Conservation (phyloP, 2,329 filamentous ascomycete species). For the Boeremia lycopersici region DNA sequence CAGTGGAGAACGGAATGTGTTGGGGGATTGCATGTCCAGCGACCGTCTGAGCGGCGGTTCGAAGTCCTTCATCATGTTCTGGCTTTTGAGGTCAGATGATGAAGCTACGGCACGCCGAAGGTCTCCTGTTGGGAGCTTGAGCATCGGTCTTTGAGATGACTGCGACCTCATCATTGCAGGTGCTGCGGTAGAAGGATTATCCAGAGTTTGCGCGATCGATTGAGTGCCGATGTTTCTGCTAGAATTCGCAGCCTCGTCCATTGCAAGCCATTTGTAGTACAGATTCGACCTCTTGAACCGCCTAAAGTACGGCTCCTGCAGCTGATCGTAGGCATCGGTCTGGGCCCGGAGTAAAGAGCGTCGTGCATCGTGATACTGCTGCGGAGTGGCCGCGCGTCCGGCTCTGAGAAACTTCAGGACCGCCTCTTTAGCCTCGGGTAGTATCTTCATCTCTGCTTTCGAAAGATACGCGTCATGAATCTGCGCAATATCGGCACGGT, state of each 20-base stretch:
- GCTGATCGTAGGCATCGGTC: constrained; percentile 79
- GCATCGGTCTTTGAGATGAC: constrained; percentile 49
- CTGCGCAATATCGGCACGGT: constrained; percentile 85
- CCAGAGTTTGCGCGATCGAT: constrained; percentile 35
- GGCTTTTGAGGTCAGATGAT: constrained; percentile 62
- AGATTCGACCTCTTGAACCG: constrained; percentile 91
- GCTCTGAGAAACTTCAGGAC: constrained; percentile 81
- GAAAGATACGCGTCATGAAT: constrained; percentile 90
- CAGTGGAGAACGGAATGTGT: constrained; percentile 58
- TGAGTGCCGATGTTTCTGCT: constrained; percentile 37
- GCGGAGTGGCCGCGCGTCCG: constrained; percentile 74
- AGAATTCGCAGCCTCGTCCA: constrained; percentile 68
- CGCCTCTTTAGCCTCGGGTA: constrained; percentile 68
- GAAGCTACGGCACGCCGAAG: constrained; percentile 66
- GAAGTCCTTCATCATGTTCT: constrained; percentile 53
- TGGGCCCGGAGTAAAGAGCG: constrained; percentile 82
- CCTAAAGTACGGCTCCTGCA: constrained; percentile 80
- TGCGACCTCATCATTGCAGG: constrained; percentile 54
- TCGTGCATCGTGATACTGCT: constrained; percentile 83
- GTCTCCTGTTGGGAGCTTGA: constrained; percentile 45
- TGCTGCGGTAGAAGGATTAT: constrained; percentile 25
- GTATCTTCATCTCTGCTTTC: constrained; percentile 79
- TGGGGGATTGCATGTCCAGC: constrained; percentile 66
- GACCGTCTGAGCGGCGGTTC: constrained; percentile 65
- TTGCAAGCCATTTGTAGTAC: constrained; percentile 93